Base-by-base conservation (phyloP, 371 early-diverging fungal genomes). In the Haplosporangium sp. region DNA sequence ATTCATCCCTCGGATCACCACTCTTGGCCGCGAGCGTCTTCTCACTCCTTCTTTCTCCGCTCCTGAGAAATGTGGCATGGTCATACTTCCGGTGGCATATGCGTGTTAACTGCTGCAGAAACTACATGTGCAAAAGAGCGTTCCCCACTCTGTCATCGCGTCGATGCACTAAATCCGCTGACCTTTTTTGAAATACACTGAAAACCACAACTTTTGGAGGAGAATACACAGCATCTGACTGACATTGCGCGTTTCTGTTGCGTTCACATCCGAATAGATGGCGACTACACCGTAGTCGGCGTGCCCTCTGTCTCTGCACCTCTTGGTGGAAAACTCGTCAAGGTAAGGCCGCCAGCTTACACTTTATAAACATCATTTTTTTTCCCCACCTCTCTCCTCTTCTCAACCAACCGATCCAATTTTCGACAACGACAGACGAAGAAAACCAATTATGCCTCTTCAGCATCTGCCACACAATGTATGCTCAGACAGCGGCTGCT, bases 261-360 rank as follows among this genome's bases (percentile, higher is more conserved):
- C 55, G 58, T 61, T 53, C 63, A 46, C 47, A 42, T 20, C 48
- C 41, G 23, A n/a, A 18, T 53, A 41, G 53, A n/a, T 45, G 50
- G 38, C 57, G 55, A 57, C 21, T 65, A 20, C 42, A 50, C 51
- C 13, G 42, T 41, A 29, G 58, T 57, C n/a, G 48, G 57, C 18
- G 51, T 65, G 0, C 42, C 61, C 23, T 67, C 67, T 11, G 60
- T 56, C 23, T 67, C 67, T 11, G 60, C 67, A 1, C 51, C 62
- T 21, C 37, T 76, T 40, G 57, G 55, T 42, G 76, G 71, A 62
- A 76, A 71, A 52, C 70, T 75, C 36, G 59, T 66, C 61, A 76
- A 75, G 76, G 76, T 75, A 69, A 62, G 72, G 18, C 13, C 16
- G 11, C 18, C 1, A 16, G 29, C 38, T 0, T 10, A 20, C 42